phyloP scores from a whole-genome alignment of 2,329 filamentous ascomycete species.

The Colletotrichum nymphaeae region DNA sequence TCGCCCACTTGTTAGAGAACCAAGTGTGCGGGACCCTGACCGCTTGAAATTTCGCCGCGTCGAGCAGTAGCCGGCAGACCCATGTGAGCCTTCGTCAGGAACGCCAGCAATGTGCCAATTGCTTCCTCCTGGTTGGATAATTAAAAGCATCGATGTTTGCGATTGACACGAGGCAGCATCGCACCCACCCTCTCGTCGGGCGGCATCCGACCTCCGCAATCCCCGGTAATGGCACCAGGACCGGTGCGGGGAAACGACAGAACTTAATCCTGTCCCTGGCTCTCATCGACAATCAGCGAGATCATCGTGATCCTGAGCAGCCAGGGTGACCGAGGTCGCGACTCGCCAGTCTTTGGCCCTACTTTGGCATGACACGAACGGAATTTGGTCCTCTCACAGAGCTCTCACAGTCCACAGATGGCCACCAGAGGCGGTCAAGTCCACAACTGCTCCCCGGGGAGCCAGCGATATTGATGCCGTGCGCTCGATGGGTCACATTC shows the following conservation, averaged over 20 bases:
- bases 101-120: not conserved
- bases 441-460: not conserved
- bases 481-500: not conserved
- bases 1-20: not conserved
- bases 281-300: not conserved
- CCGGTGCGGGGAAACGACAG: not conserved
- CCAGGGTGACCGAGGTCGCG: not conserved
- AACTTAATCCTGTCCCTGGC: not conserved
- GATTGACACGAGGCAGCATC: not conserved
- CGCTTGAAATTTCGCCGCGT: not conserved
- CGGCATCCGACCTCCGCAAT: not conserved
- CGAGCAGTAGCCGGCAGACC: not conserved
- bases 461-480: not conserved
- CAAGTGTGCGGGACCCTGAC: not conserved
- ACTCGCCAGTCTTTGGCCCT: not conserved
- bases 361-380: not conserved
- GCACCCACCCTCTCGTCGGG: not conserved
- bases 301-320: not conserved
- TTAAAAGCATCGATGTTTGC: not conserved
- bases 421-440: not conserved
- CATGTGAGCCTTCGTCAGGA: not conserved
- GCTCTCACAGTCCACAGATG: no score
- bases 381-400: not conserved
- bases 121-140: not conserved
- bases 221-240: not conserved